Evolutionary conservation across 352 stramenopile species (phyloP), one percentile per base, ranked within the genome.

Genomic region (Phytophthora foliorum): DNA sequence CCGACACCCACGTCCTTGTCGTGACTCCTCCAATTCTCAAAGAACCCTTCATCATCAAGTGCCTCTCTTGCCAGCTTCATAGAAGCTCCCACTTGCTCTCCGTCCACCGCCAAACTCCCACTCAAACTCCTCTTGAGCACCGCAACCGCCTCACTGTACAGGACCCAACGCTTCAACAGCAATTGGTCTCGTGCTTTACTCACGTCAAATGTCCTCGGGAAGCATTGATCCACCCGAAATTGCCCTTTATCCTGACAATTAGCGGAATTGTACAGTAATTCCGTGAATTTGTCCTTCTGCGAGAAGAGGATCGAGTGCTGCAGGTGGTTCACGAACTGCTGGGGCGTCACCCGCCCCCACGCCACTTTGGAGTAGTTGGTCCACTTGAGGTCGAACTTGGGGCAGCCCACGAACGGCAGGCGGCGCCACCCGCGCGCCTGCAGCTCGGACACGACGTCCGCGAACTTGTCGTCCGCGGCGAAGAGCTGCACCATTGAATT

Each of bases 291-390:
- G 53, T 91, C 67, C 69, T 94, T 94, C 19, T 82, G 81, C 9
- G 81, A 91, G 34, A 93, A 81, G 24, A 86, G 61, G 9, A 91
- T 67, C 1, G 84, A 72, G 58, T 90, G 57, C 41, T 89, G 74
- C 52, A 94, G 67, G 58, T 94, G 86, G 64, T 92, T 94, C 52
- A 94, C 71, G 48, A 80, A 68, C 66, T 91, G 84, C 11, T 57
- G 11, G 9, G 63, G 31, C 10, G 55, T 62, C 60, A 91, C 77
- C 31, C 74, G 69, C 6, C 34, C 8, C 86, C 86, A 94, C 63
- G 67, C 48, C 59, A 94, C 77, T 57, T 79, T 82, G 27, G 64
- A 50, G 80, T 94, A 94, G 74, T 93, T 93, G 57, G 75, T 77
- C 80, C 81, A 93, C 49, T 86, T 85, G 17, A 94, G 74, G 19